Evolutionary conservation across 495 filamentous ascomycete species (phyloP), one percentile per base, ranked within the genome.

Genomic region (Letharia columbiana): DNA sequence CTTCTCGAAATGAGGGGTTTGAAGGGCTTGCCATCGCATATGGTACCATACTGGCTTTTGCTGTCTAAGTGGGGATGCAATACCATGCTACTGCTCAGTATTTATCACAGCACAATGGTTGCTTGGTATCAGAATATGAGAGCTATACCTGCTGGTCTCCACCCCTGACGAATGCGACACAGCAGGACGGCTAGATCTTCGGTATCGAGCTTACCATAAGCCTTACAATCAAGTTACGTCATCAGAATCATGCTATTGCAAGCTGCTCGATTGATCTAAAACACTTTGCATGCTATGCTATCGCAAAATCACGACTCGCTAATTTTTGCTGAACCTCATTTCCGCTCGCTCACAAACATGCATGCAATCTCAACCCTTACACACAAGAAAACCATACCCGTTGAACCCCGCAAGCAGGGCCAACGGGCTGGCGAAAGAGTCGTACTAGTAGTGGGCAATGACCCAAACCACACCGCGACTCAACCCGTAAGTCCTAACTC

Each of bases 401-500:
- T 37, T 10, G 12, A 17, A 37, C 54, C 54, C 54, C 54, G 54
- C 54, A 18, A 33, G 54, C 33, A 57, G 54, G 31, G 8, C 15
- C 31, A 15, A 57, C 28, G 31, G 31, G 31, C 54, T 20, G 54
- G 54, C 54, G 39, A 20, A 37, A 37, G 54, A 57, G 54, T 17
- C 54, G 54, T 57, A 57, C 17, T 37, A 57, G 54, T 57, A 37
- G 54, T 31, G 52, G 54, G 54, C 54, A 4, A 57, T 37, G 33
- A 37, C 31, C 54, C 54, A 15, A 57, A 57, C 54, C 54, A 61
- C 59, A 61, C 59, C 39, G 42, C 59, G 42, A 44, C 59, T 28
- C 39, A 17, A 61, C 1, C 39, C 59, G 28, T 37, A 44, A 3
- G n/a, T 31, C 59, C 59, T 61, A 61, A 61, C 40, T 44, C 59